Evolutionary conservation across 2,329 filamentous ascomycete species (phyloP).

Genomic region (Neurospora sp.): DNA sequence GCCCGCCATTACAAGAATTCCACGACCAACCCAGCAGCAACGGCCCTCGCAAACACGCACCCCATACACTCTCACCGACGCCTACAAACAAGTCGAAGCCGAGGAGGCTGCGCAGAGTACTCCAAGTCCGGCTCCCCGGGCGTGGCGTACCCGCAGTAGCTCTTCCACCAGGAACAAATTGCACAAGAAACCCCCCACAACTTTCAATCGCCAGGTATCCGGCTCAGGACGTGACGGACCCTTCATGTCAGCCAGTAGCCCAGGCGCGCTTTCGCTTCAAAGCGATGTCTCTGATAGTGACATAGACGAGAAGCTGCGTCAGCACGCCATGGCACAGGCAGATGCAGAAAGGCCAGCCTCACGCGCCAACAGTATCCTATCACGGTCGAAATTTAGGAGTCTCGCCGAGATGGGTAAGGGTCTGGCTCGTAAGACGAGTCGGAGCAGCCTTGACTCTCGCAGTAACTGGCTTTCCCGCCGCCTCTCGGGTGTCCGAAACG

Average conservation of each 20-base stretch:
- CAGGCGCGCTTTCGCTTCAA: conserved; percentile 9
- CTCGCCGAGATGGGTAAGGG: conserved; percentile 27
- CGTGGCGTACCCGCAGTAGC: conserved; percentile 24
- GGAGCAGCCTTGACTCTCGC: conserved; percentile 20
- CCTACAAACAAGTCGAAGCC: conserved; percentile 27
- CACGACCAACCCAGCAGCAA: conserved; percentile 15
- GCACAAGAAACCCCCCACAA: background rate
- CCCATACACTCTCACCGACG: conserved; percentile 33
- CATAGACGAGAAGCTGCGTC: conserved; percentile 22
- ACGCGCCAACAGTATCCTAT: conserved; percentile 25
- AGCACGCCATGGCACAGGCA: conserved; percentile 19
- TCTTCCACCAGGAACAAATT: background rate
- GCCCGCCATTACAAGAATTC: conserved; percentile 21
- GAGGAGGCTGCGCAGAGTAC: conserved; percentile 32
- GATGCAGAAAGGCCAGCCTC: conserved; percentile 16
- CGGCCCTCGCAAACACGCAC: conserved; percentile 10
- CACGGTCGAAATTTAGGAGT: conserved; percentile 23
- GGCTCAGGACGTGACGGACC: conserved; percentile 10
- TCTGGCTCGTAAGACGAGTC: conserved; percentile 26
- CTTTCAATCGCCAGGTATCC: conserved; percentile 22
- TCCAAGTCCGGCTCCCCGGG: conserved; percentile 41
- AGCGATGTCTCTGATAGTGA: conserved; percentile 21
- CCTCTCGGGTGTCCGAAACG: conserved; percentile 14
- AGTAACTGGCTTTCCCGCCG: conserved; percentile 14
- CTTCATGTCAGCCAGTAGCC: conserved; percentile 9